phyloP scores from a whole-genome alignment of 805 yeast genomes.

The Schwanniomyces vanrijiae region DNA sequence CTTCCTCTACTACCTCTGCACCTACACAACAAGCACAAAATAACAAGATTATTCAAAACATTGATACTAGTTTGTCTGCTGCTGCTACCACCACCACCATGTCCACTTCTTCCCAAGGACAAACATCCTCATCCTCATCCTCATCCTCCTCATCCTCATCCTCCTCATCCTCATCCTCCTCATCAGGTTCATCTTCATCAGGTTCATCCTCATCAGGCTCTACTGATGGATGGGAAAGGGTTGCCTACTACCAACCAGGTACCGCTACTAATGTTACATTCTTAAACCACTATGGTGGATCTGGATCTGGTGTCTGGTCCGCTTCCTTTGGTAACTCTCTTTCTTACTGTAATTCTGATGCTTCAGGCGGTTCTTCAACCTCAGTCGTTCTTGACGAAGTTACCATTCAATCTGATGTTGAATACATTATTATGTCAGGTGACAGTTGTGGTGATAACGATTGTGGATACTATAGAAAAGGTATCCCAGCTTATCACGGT shows the following conservation, averaged over 20 bases:
- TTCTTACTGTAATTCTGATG: slow-evolving; percentile 79
- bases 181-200: slow-evolving; percentile 22
- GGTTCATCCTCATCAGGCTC: slow-evolving; percentile 31
- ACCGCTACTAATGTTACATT: slow-evolving; percentile 71
- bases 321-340: slow-evolving; percentile 87
- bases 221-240: slow-evolving; percentile 69
- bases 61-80: slow-evolving; percentile 13
- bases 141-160: no score
- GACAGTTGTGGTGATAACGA: slow-evolving; percentile 52
- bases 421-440: slow-evolving; percentile 81
- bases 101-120: slow-evolving; percentile 8
- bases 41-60: slow-evolving; percentile 10
- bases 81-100: slow-evolving; percentile 15
- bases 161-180: no score
- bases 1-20: slow-evolving; percentile 21
- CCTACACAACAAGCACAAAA: slow-evolving; percentile 14
- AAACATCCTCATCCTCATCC: slow-evolving; percentile 23
- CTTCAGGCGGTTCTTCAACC: slow-evolving; percentile 66
- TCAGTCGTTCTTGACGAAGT: slow-evolving; percentile 70
- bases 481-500: slow-evolving; percentile 93
- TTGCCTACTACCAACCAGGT: slow-evolving; percentile 74
- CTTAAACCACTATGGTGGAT: slow-evolving; percentile 87
- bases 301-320: slow-evolving; percentile 89
- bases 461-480: slow-evolving; percentile 86
- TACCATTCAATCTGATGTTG: slow-evolving; percentile 69